Evolutionary conservation across 441 rosid species (phyloP).

Genomic region (Lagerstroemia fauriei): DNA sequence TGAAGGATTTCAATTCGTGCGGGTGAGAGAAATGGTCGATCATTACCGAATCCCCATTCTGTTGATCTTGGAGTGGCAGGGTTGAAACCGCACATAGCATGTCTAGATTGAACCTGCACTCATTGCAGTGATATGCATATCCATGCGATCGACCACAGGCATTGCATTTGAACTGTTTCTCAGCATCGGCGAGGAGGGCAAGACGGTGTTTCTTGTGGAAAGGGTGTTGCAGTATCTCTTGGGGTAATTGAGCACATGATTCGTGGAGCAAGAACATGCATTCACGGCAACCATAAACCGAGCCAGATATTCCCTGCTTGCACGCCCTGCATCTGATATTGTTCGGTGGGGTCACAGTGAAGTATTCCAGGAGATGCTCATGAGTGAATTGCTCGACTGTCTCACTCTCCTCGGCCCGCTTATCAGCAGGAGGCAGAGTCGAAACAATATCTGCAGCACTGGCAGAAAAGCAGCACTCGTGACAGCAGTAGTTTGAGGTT

Average conservation of each 20-base stretch:
- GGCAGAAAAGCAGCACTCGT: background rate
- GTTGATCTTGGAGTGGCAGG: background rate
- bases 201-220: slow-evolving; percentile 6
- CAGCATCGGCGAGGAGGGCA: background rate
- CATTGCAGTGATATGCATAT: background rate
- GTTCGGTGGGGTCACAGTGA: background rate
- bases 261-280: background rate
- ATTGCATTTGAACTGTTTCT: background rate
- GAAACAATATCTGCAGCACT: background rate
- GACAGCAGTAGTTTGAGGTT: background rate
- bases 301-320: background rate
- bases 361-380: background rate
- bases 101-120: background rate
- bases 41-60: background rate
- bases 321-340: slow-evolving; percentile 2
- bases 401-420: background rate
- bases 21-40: background rate
- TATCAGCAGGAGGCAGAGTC: background rate
- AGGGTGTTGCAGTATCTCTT: background rate
- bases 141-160: background rate
- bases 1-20: slow-evolving; percentile 5
- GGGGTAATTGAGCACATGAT: background rate
- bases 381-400: background rate
- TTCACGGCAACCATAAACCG: background rate
- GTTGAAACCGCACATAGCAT: background rate